Evolutionary conservation across 192 early-diverging fungal genomes (phyloP).

Genomic region (Rhizophagus sp.): DNA sequence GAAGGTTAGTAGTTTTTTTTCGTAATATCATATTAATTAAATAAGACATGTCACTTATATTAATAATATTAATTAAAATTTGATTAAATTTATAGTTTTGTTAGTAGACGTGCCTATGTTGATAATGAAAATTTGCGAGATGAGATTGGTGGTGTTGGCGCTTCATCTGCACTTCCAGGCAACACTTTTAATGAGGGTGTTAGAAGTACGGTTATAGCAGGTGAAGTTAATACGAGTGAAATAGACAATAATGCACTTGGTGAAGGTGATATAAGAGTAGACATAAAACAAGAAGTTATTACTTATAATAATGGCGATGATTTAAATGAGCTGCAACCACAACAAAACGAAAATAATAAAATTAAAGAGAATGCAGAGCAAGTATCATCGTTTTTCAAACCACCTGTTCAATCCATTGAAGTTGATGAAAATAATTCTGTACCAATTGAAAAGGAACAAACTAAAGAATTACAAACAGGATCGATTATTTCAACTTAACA

Average conservation of each 20-base stretch:
- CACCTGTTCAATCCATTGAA: not conserved
- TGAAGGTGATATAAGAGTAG: not conserved
- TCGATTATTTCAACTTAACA: not conserved
- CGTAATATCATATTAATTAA: not conserved
- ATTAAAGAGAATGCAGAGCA: not conserved
- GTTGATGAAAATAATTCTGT: not conserved
- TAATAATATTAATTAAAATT: not conserved
- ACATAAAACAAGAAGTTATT: not conserved
- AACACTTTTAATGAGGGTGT: not conserved
- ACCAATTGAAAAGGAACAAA: not conserved
- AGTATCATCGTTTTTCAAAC: not conserved
- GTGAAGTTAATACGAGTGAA: not conserved
- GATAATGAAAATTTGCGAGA: not conserved
- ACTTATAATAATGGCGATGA: not conserved
- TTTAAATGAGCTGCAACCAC: not conserved
- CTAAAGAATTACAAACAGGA: not conserved
- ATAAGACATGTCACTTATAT: not conserved
- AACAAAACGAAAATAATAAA: not conserved
- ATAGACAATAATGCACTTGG: not conserved
- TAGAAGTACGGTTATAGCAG: not conserved
- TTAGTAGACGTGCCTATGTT: conserved; percentile 10
- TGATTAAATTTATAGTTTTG: not conserved
- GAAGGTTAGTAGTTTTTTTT: conserved; percentile 40
- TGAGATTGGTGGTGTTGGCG: not conserved
- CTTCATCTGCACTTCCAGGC: no score